Base-by-base conservation (phyloP, 108 stramenopile genomes). In the Mediolabrus comicus region DNA sequence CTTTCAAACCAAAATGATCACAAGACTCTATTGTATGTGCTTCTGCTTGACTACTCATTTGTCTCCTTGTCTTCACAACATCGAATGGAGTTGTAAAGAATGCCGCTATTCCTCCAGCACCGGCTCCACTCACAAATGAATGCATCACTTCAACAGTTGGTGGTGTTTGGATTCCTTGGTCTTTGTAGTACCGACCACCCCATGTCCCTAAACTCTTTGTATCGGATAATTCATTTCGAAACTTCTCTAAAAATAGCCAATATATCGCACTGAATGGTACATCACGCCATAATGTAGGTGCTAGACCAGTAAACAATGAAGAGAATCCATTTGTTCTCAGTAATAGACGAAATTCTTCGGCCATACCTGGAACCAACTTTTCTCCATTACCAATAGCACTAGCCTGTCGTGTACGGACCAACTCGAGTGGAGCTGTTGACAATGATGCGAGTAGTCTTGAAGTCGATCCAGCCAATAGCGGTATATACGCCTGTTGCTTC, bases 181-280 rank as follows among this genome's bases (percentile, higher is more conserved):
- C 46, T n/a, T 5, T 46, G 41, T 61, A 74, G 32, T 61, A 32
- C 2, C 59, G 14, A 0, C 34, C 53, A 10, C 67, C 52, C 68
- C 67, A 73, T 24, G 22, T 25, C 11, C 67, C 67, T 12, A 72
- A 53, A 7, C 14, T 1, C 10, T 49, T 16, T 0, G 71, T 31
- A 10, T 57, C 30, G 10, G 54, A 66, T 25, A 77, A 52, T 39
- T 25, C 29, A 26, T 17, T 35, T 36, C 77, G 65, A 32, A 80
- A 75, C 11, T 63, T 29, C 69, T 99, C 97, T 19, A 95, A 80
- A 49, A 71, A 72, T 12, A 84, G 27, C 95, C 96, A 99, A 63
- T 98, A 99, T 6, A 98, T 71, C 16, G 89, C 94, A 17, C 80
- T 77, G 72, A 98, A 99, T 12, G 97, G 97, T 25, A 97, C 91